These are phyloP conservation scores for Prunus salicina DNA, from an alignment of 306 rosid genomes.

Conservation along the genomic window DNA sequence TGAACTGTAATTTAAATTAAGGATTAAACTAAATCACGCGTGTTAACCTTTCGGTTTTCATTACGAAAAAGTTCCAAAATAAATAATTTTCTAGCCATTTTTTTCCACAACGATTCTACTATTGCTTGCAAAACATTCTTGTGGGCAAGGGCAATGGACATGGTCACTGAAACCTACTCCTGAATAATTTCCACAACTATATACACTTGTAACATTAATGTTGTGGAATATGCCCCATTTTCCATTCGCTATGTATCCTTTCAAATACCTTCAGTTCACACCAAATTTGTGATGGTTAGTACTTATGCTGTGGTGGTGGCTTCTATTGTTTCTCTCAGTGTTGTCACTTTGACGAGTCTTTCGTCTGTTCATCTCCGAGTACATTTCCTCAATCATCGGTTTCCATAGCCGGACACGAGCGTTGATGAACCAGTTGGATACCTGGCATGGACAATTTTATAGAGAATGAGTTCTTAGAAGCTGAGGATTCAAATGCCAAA, in stretches of 20 bases:
- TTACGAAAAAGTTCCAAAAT: neutral
- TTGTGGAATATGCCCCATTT: neutral
- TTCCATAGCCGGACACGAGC: conserved; percentile 96
- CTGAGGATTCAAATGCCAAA: neutral
- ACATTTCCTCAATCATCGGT: conserved; percentile 97
- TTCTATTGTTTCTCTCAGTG: conserved; percentile 35
- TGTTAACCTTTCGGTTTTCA: neutral
- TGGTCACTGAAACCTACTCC: neutral
- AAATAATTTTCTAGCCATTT: neutral
- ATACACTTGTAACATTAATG: conserved; percentile 5
- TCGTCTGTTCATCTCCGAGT: conserved; percentile 79
- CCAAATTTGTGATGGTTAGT: conserved; percentile 40
- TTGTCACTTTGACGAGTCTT: conserved; percentile 39
- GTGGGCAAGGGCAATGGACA: neutral
- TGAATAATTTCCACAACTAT: neutral
- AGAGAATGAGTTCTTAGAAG: neutral
- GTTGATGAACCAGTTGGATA: conserved; percentile 93
- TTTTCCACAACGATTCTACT: neutral
- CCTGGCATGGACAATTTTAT: conserved; percentile 35
- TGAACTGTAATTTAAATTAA: neutral
- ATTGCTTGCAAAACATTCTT: neutral
- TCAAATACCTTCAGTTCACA: conserved; percentile 29
- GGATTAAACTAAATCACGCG: neutral
- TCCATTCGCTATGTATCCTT: conserved; percentile 7
- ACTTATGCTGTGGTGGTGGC: conserved; percentile 21